These are phyloP conservation scores for Xylaria sp. DNA, from an alignment of 2,329 filamentous ascomycete species.

Conservation along the genomic window DNA sequence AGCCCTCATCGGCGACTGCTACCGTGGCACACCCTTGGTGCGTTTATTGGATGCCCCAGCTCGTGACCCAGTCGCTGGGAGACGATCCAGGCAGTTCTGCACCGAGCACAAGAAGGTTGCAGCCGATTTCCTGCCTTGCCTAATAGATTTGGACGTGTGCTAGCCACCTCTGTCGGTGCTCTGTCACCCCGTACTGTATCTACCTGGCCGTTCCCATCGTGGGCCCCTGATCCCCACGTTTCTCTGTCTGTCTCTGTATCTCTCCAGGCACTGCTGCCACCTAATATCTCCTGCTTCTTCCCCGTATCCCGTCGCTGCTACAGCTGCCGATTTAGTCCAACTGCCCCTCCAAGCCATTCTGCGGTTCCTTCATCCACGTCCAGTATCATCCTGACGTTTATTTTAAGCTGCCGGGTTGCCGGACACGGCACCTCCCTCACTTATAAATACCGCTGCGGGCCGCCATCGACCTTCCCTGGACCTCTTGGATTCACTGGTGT, in stretches of 20 bases:
- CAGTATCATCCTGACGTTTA: conserved; percentile 18
- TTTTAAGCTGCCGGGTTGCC: conserved; percentile 27
- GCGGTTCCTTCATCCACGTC: conserved; percentile 4
- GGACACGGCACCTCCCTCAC: conserved; percentile 31
- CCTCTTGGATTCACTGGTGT: conserved; percentile 30
- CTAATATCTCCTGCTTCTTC: conserved; percentile 16
- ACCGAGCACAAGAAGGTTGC: conserved; percentile 29
- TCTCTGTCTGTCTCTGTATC: conserved; percentile 17
- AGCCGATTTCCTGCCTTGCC: conserved; percentile 25
- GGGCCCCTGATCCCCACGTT: conserved; percentile 28
- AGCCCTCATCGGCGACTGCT: conserved; percentile 18
- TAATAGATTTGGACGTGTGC: conserved; percentile 16
- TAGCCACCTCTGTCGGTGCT: neutral
- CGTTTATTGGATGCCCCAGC: conserved; percentile 10
- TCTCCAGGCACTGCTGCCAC: conserved; percentile 15
- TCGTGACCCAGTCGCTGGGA: conserved; percentile 19
- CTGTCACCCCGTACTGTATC: conserved; percentile 8
- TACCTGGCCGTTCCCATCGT: conserved; percentile 13
- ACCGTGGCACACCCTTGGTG: conserved; percentile 14
- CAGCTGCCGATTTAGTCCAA: conserved; percentile 13
- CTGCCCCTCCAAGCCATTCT: conserved; percentile 11
- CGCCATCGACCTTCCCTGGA: conserved; percentile 27
- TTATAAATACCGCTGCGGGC: conserved; percentile 29
- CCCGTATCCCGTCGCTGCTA: conserved; percentile 11
- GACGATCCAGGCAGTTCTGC: conserved; percentile 16